Base-by-base conservation (phyloP, 2,329 filamentous ascomycete genomes). In the Stagonosporopsis cucurbitacearum region DNA sequence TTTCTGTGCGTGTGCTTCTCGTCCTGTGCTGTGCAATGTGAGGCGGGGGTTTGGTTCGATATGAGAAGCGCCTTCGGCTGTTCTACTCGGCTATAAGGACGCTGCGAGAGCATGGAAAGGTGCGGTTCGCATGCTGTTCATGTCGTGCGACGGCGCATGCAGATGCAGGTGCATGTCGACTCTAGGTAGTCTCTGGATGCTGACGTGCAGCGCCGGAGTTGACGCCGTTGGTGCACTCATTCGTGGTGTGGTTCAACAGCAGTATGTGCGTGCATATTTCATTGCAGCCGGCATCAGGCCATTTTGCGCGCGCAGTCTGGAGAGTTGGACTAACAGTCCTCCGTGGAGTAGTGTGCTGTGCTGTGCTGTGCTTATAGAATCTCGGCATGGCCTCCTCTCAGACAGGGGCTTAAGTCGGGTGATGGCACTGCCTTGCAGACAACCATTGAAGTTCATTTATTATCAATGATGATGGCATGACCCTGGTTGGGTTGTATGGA, bases 81-180 rank as follows among this genome's bases (percentile, higher is more conserved):
- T 15, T 23, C 19, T 23, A 22, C 33, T 50, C 47, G 53, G 41
- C 25, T 50, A 50, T 5, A 50, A 55, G 22, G 40, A 40, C 33
- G 13, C 26, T 36, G 41, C 41, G 22, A 26, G 41, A 26, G 39
- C 23, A 26, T 32, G 46, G 39, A 48, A 48, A 45, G 41, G 17
- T 45, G 47, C 43, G 25, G 53, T 57, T 61, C 44, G 57, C 60
- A 57, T 60, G n/a, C 4, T 49, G 50, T 50, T 39, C 46, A 57
- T 58, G 55, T 22, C 35, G 60, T 58, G 51, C 32, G 11, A 60
- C 44, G 30, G 50, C 51, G 51, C 28, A 42, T 8, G 39, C 22
- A 41, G 20, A 28, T 19, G 28, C 28, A 30, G 7, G 11, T 30
- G 33, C 33, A 42, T 13, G 13, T 20, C n/a, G n/a, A n/a, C n/a